Percentiles rank a stretch among this genome's conserved stretches.
phyloP scores from a whole-genome alignment of 768 basidiomycete genomes.

The Xerocomellus intermedius region DNA sequence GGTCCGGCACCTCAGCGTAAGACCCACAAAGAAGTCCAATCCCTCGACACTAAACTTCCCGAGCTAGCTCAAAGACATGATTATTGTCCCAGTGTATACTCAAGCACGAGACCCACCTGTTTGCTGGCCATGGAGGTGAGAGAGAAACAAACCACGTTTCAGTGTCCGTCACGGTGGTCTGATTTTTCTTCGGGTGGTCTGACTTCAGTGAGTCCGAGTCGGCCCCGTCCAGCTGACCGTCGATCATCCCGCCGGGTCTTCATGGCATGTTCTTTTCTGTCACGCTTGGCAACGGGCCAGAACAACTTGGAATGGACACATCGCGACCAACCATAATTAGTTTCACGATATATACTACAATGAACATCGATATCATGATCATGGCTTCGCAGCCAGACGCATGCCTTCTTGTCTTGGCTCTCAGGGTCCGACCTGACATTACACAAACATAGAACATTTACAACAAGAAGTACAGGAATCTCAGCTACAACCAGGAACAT shows the following conservation, averaged over 20 bases:
- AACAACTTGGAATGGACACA: background rate
- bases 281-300: background rate
- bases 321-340: background rate
- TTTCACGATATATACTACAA: background rate
- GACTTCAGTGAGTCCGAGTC: no score
- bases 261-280: background rate
- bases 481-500: no score
- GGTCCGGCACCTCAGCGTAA: slow-evolving; percentile 21
- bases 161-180: slow-evolving; percentile 6
- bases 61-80: slow-evolving; percentile 43
- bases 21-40: background rate
- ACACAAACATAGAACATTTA: no score
- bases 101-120: slow-evolving; percentile 44
- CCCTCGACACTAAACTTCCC: slow-evolving; percentile 67
- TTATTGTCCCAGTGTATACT: background rate
- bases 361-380: no score
- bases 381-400: no score
- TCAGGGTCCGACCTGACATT: no score
- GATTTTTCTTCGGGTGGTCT: slow-evolving; percentile 20
- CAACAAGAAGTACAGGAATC: no score
- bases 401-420: no score
- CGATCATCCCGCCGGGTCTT: background rate
- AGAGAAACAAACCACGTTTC: background rate
- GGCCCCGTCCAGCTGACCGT: slow-evolving; percentile 14
- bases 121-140: slow-evolving; percentile 57